Base-by-base conservation (phyloP, 1,284 basidiomycete genomes). In the Ceratobasidium sp. region DNA sequence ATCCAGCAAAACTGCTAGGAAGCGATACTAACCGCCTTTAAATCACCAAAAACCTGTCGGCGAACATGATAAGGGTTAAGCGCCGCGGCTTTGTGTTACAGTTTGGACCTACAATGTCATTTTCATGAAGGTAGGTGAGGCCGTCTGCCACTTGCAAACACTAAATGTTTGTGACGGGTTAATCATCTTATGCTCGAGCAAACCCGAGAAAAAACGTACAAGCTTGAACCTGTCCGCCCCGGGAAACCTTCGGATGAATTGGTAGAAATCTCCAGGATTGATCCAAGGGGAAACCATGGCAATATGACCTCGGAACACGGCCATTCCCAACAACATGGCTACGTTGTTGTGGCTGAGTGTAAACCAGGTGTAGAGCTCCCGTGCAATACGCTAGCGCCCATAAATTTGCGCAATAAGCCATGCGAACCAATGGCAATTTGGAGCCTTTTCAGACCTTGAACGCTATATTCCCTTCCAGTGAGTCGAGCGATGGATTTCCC, bases 231-330 rank as follows among this genome's bases (percentile, higher is more conserved):
- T 51, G 11, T 51, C 11, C 7, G 49, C 64, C 11, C 8, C 22
- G 2, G 43, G 64, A 51, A 46, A 25, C 22, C 1, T 11, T n/a
- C 8, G 3, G 8, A 66, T n/a, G 22, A 29, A 66, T 4, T 66
- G 22, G 40, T 32, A 17, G n/a, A 66, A 17, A 25, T 49, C 29
- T 17, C 64, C 64, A 46, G n/a, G n/a, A 5, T 1, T 15, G 1
- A 59, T 7, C 57, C 57, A 59, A 32, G 25, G 29, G 6, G 57
- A 59, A 15, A 59, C 29, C 57, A 59, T 59, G n/a, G 57, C 57
- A 17, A 59, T 34, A 13, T 25, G 29, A 7, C 25, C 57, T 25
- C 29, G 57, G 25, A 59, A 59, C 13, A 32, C 25, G 1, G 57
- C 57, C 25, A 59, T 32, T 11, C 57, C 57, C 8, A 59, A 19